Evolutionary conservation across 2,329 filamentous ascomycete species (phyloP).

Genomic region (Podosphaera fusca): DNA sequence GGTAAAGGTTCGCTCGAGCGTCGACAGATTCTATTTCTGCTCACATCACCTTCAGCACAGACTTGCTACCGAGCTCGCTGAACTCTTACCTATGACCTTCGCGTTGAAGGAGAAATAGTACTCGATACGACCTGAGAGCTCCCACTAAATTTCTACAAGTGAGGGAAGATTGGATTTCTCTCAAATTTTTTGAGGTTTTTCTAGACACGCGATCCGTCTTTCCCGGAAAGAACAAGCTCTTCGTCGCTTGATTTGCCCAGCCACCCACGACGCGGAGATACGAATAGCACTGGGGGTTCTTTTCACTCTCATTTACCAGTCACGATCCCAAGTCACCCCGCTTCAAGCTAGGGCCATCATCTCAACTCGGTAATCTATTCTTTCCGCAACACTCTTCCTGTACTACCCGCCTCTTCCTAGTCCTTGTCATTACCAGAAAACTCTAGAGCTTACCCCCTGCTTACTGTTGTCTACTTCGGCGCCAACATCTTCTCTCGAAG

Average conservation of each 20-base stretch:
- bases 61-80: not conserved
- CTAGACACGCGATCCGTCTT: not conserved
- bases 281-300: not conserved
- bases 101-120: not conserved
- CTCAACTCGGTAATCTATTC: conserved; percentile 1
- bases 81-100: not conserved
- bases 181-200: not conserved
- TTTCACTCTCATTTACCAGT: not conserved
- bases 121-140: not conserved
- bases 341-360: not conserved
- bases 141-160: not conserved
- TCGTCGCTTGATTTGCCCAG: not conserved
- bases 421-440: not conserved
- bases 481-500: not conserved
- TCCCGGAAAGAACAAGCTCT: not conserved
- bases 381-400: not conserved
- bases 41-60: not conserved
- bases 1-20: not conserved
- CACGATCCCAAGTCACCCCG: not conserved
- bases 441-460: not conserved
- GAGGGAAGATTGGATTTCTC: not conserved
- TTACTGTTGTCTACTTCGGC: not conserved
- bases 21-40: not conserved
- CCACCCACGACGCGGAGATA: not conserved
- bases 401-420: not conserved